phyloP scores from a whole-genome alignment of 2,329 filamentous ascomycete genomes.

The Epichloe sibirici region DNA sequence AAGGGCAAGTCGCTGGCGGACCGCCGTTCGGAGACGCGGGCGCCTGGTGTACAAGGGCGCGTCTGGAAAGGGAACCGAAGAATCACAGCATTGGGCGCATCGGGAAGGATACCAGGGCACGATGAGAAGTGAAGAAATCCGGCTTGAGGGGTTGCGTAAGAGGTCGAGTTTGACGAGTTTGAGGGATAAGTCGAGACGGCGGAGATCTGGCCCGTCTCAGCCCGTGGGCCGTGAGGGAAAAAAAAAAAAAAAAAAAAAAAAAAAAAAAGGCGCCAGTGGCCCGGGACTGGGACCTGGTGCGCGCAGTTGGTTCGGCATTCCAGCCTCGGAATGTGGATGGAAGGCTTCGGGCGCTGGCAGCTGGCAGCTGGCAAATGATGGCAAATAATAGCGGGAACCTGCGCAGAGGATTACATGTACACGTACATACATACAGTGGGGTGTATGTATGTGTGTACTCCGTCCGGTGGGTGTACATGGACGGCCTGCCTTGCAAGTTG shows the following conservation, averaged over 20 bases:
- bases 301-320: background rate
- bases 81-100: background rate
- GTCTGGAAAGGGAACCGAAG: background rate
- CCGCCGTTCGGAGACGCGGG: no score
- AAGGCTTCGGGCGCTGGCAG: no score
- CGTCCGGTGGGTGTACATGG: no score
- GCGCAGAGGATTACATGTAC: no score
- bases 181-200: background rate
- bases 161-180: background rate
- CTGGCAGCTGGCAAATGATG: no score
- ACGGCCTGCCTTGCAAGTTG: no score
- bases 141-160: background rate
- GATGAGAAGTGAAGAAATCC: background rate
- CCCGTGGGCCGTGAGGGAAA: background rate
- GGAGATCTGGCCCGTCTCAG: no score
- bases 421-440: no score
- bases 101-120: background rate
- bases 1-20: no score
- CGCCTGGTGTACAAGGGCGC: background rate
- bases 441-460: no score
- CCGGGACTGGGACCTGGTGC: background rate
- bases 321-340: conserved; percentile 2
- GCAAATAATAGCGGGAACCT: no score
- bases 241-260: background rate
- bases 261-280: background rate